Evolutionary conservation across 2,329 filamentous ascomycete species (phyloP).

Genomic region (Ophiocordyceps camponoti-rufipedis): DNA sequence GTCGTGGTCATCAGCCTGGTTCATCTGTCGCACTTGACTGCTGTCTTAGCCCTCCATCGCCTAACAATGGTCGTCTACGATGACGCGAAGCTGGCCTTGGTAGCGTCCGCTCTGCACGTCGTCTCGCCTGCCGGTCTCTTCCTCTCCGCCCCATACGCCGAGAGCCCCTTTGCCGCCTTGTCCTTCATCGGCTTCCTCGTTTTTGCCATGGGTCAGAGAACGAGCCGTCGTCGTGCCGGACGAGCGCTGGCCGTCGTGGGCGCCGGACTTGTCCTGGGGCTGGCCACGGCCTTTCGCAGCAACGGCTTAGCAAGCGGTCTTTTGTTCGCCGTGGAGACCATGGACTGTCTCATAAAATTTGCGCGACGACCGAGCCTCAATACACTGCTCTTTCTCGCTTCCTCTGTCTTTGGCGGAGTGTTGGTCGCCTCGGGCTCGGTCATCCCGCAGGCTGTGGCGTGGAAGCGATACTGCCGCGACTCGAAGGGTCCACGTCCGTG

Average conservation of each 20-base stretch:
- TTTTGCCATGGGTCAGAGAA: slow-evolving; percentile 34
- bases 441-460: slow-evolving; percentile 60
- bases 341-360: slow-evolving; percentile 17
- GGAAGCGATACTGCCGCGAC: slow-evolving; percentile 44
- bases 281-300: slow-evolving; percentile 57
- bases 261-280: slow-evolving; percentile 51
- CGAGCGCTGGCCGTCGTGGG: slow-evolving; percentile 35
- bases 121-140: slow-evolving; percentile 81
- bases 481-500: slow-evolving; percentile 37
- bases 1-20: slow-evolving; percentile 48
- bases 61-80: slow-evolving; percentile 41
- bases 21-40: slow-evolving; percentile 57
- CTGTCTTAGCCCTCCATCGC: slow-evolving; percentile 52
- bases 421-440: slow-evolving; percentile 48
- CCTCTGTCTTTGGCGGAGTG: slow-evolving; percentile 47
- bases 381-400: slow-evolving; percentile 31
- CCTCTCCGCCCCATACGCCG: slow-evolving; percentile 69
- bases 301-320: slow-evolving; percentile 77
- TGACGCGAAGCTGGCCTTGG: slow-evolving; percentile 38
- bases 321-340: slow-evolving; percentile 47
- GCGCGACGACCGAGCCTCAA: slow-evolving; percentile 10
- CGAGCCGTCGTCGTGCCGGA: slow-evolving; percentile 7
- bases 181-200: slow-evolving; percentile 56
- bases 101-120: slow-evolving; percentile 58
- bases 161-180: slow-evolving; percentile 61